These are phyloP conservation scores for Trichoderma koningiopsis DNA, from an alignment of 2,329 filamentous ascomycete genomes.

Conservation along the genomic window DNA sequence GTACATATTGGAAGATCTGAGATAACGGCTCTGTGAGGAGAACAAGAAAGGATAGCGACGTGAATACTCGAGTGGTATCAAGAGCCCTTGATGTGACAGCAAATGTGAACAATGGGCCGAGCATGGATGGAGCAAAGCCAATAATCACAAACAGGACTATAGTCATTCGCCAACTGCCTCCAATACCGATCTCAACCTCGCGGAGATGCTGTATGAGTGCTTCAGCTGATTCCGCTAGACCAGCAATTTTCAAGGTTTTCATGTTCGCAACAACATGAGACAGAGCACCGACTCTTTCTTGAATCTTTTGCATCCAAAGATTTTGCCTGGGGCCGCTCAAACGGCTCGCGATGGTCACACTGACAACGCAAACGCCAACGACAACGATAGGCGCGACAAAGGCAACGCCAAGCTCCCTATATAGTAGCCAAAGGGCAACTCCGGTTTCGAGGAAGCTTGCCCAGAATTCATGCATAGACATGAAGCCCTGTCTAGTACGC, in stretches of 20 bases:
- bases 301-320: slow-evolving; percentile 42
- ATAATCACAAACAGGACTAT: slow-evolving; percentile 33
- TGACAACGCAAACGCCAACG: slow-evolving; percentile 36
- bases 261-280: slow-evolving; percentile 38
- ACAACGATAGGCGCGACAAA: slow-evolving; percentile 52
- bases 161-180: slow-evolving; percentile 34
- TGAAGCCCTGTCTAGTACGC: slow-evolving; percentile 41
- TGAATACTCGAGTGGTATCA: slow-evolving; percentile 38
- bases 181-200: slow-evolving; percentile 35
- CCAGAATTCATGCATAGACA: slow-evolving; percentile 46
- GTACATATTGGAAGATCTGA: slow-evolving; percentile 39
- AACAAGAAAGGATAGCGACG: slow-evolving; percentile 39
- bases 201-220: slow-evolving; percentile 37
- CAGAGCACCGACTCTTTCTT: slow-evolving; percentile 40
- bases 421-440: slow-evolving; percentile 50
- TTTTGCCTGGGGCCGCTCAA: slow-evolving; percentile 33
- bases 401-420: slow-evolving; percentile 49
- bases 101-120: slow-evolving; percentile 42
- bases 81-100: slow-evolving; percentile 34
- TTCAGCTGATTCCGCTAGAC: slow-evolving; percentile 35
- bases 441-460: slow-evolving; percentile 45
- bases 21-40: slow-evolving; percentile 40
- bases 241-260: slow-evolving; percentile 40
- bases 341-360: slow-evolving; percentile 21
- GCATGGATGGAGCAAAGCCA: slow-evolving; percentile 39